Evolutionary conservation across 202 grass and related monocot genomes (phyloP).

Genomic region (Saccharum hybrid): DNA sequence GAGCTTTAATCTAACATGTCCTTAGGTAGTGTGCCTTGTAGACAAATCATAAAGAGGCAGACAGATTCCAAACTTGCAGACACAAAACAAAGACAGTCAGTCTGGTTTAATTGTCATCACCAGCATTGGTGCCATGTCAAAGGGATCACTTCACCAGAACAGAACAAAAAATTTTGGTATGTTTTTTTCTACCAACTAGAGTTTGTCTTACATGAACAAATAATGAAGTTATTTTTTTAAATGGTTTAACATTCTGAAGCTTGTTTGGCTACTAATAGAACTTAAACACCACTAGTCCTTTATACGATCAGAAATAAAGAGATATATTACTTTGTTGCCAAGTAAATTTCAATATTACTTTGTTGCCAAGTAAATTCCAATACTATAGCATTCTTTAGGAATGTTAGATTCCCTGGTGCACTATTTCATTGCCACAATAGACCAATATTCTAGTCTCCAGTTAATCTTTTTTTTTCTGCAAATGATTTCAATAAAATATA

Average conservation of each 20-base stretch:
- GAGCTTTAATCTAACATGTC: conserved; percentile 15
- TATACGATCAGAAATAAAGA: background rate
- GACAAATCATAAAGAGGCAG: background rate
- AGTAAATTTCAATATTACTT: no score
- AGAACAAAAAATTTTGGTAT: background rate
- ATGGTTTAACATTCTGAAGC: no score
- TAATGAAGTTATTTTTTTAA: background rate
- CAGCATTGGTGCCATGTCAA: background rate
- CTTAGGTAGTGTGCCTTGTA: background rate
- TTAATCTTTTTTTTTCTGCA: background rate
- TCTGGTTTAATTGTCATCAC: no score
- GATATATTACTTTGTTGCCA: background rate
- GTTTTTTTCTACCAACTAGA: background rate
- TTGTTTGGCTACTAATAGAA: background rate
- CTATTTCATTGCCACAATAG: conserved; percentile 2
- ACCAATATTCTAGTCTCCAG: background rate
- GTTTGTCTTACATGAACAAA: background rate
- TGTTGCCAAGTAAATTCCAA: no score
- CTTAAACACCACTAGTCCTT: background rate
- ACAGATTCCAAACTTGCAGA: background rate
- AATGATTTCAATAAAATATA: background rate
- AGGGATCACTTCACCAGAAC: background rate
- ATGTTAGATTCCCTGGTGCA: conserved; percentile 17
- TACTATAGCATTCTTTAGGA: conserved; percentile 1
- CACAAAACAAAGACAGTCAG: no score